Percentiles rank a stretch among this genome's conserved stretches.
These are phyloP conservation scores for Heritiera littoralis DNA, from an alignment of 345 rosid genomes.

Conservation along the genomic window DNA sequence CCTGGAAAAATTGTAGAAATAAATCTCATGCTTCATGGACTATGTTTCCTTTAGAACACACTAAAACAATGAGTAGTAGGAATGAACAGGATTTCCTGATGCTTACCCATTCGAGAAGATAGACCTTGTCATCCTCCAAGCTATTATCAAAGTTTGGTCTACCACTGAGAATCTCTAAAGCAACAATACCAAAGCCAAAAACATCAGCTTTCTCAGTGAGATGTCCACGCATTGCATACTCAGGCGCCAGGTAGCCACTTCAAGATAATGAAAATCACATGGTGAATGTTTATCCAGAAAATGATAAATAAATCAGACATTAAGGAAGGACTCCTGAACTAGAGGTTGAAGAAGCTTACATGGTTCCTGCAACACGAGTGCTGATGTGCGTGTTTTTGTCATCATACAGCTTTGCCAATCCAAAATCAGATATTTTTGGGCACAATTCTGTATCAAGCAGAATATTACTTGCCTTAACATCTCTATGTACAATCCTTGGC, in stretches of 20 bases:
- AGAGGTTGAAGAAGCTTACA: conserved; percentile 34
- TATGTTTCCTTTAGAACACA: not conserved
- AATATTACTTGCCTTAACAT: conserved; percentile 59
- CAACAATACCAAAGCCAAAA: conserved; percentile 67
- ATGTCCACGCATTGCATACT: conserved; percentile 75
- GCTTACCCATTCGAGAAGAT: conserved; percentile 76
- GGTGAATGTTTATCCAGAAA: not conserved
- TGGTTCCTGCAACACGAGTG: conserved; percentile 58
- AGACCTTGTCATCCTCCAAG: conserved; percentile 48
- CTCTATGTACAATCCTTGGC: conserved; percentile 52
- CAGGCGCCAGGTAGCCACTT: conserved; percentile 75
- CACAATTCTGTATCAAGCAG: conserved; percentile 47
- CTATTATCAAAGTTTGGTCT: conserved; percentile 56
- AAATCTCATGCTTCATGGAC: not conserved
- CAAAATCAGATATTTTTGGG: conserved; percentile 68
- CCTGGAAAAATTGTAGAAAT: conserved; percentile 33
- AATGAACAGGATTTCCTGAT: not conserved
- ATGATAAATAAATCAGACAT: not conserved
- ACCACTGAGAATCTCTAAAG: conserved; percentile 62
- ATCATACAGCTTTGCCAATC: conserved; percentile 63
- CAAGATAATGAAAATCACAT: not conserved
- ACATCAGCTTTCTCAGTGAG: conserved; percentile 78
- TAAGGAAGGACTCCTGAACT: too few relatives aligned
- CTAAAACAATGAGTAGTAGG: not conserved
- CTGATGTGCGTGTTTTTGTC: conserved; percentile 50